phyloP scores from a whole-genome alignment of 208 protist genomes.

The Wallacemonas collosoma region DNA sequence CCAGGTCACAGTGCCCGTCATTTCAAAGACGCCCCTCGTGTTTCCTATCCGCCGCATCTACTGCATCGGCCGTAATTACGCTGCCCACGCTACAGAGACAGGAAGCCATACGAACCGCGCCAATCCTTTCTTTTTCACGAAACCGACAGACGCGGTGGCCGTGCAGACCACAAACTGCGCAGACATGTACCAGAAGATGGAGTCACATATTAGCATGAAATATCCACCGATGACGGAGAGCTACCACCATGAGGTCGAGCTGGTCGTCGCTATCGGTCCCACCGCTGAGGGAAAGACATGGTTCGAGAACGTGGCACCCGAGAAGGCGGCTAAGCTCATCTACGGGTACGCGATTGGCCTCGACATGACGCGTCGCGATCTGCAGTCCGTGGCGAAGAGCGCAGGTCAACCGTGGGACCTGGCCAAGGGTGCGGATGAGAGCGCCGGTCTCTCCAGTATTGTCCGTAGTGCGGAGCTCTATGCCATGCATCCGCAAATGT shows the following conservation, averaged over 20 bases:
- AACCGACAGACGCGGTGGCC: constrained; percentile 57
- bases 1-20: constrained; percentile 49
- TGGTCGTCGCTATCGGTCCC: constrained; percentile 73
- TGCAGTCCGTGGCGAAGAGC: constrained; percentile 74
- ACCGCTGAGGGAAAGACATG: constrained; percentile 19
- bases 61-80: constrained; percentile 81
- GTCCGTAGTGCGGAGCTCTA: constrained; percentile 41
- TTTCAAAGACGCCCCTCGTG: constrained; percentile 31
- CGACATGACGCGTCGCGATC: constrained; percentile 88
- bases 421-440: constrained; percentile 84
- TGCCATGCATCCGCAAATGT: constrained; percentile 38
- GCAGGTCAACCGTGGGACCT: constrained; percentile 83
- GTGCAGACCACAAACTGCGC: constrained; percentile 23
- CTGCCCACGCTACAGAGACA: constrained; percentile 77
- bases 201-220: constrained; percentile 37
- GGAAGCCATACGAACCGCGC: constrained; percentile 38
- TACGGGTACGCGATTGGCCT: constrained; percentile 82
- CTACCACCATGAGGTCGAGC: constrained; percentile 86
- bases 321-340: constrained; percentile 58
- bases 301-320: constrained; percentile 37
- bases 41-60: constrained; percentile 80
- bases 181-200: constrained; percentile 17
- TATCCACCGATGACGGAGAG: constrained; percentile 68
- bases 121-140: constrained; percentile 83
- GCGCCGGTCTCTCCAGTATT: constrained; percentile 55